These are phyloP conservation scores for Pseudocercospora vitis DNA, from an alignment of 2,329 filamentous ascomycete species.

Conservation along the genomic window DNA sequence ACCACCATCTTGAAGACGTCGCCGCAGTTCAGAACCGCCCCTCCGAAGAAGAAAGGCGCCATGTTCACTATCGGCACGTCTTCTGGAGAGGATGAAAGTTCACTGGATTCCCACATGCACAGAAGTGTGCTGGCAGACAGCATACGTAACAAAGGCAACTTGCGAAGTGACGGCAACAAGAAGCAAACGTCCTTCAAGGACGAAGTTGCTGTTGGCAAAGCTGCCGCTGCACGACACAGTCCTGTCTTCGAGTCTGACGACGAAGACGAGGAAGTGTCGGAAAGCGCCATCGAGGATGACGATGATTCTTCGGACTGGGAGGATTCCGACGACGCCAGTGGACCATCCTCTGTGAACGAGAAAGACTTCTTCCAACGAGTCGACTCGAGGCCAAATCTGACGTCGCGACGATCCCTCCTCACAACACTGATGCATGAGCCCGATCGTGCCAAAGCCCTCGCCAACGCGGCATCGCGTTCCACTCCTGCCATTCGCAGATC, in stretches of 20 bases:
- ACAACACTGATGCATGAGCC: conserved; percentile 84
- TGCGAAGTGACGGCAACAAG: conserved; percentile 52
- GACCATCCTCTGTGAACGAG: conserved; percentile 72
- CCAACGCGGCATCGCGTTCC: conserved; percentile 62
- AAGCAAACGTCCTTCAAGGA: conserved; percentile 83
- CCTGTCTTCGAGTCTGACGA: conserved; percentile 62
- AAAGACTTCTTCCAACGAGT: conserved; percentile 83
- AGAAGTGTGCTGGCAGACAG: conserved; percentile 58
- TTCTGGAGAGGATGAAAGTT: conserved; percentile 82
- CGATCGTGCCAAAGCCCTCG: conserved; percentile 68
- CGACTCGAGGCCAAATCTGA: conserved; percentile 80
- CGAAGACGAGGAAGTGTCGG: conserved; percentile 63
- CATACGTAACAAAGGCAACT: conserved; percentile 44
- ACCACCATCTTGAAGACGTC: conserved; percentile 62
- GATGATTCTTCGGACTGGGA: conserved; percentile 55
- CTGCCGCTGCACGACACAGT: conserved; percentile 59
- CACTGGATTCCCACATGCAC: conserved; percentile 63
- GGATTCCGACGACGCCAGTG: conserved; percentile 68
- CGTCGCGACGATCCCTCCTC: conserved; percentile 82
- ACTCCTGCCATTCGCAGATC: conserved; percentile 57
- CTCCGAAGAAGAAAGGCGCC: conserved; percentile 64
- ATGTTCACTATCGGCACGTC: conserved; percentile 74
- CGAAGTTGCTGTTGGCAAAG: conserved; percentile 62
- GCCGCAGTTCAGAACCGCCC: conserved; percentile 35
- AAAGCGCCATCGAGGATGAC: conserved; percentile 71